Base-by-base conservation (phyloP, 176 grass and related monocot genomes). In the Coix lacrymajobi region DNA sequence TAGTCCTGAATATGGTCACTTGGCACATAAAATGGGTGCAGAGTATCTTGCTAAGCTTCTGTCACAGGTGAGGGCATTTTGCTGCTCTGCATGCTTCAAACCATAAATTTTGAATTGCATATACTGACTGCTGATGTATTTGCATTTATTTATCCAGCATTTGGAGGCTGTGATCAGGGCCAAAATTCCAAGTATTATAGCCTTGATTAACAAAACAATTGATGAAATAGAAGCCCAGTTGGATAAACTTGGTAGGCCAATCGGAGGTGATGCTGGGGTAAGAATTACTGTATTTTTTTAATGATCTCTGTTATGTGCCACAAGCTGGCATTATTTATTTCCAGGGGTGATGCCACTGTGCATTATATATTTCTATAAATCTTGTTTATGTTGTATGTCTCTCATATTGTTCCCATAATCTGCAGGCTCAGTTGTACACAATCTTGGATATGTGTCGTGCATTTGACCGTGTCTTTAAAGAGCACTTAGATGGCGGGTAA, bases 371-470 rank as follows among this genome's bases (percentile, higher is more conserved):
- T 52, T 37, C 2, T 6, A 0, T 24, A 7, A 79, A 79, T 68
- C 40, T 30, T 56, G 24, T 83, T 19, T 83, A 49, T 86, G 77
- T 48, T 70, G 49, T 34, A 61, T 79, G 5, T 60, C 46, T 71
- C 66, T 78, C 30, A 16, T 73, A 68, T 46, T 40, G 15, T 69
- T 82, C 34, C 34, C 9, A 80, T 69, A 31, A 81, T 85, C 4
- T 66, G 48, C 89, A 99, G 97, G 93, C 97, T 79, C 97, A 99
- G 54, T 79, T 99, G 54, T 99, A 99, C 90, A 99, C 93, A 39
- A 99, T 99, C 88, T 93, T 99, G 77, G 97, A 99, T 44, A 96
- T 99, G 93, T 99, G 97, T 34, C 97, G 97, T 81, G 97, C 97
- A 82, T 99, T 99, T 89, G 97, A 99, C 68, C 91, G 93, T 76